A percentile compares a stretch with the other conserved stretches of the same genome.
These are phyloP conservation scores for Somion occarium DNA, from an alignment of 1,284 basidiomycete genomes.

Conservation along the genomic window DNA sequence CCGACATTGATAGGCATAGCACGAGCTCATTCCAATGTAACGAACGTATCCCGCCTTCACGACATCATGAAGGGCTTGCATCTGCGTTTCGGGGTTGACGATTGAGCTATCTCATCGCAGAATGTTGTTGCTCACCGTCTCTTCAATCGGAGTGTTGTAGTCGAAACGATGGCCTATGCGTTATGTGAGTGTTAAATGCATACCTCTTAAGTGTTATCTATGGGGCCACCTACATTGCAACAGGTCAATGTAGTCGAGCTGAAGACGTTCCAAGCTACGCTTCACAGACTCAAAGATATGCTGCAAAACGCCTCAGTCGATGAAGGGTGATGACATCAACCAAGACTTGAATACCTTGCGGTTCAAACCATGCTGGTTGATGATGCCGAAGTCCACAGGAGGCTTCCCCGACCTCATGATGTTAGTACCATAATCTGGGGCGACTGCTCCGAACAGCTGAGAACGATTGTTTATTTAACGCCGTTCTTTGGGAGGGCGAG, in stretches of 20 bases:
- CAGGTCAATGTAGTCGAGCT: constrained; percentile 41
- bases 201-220: not conserved
- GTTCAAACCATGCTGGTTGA: constrained; percentile 35
- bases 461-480: too few species aligned
- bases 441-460: constrained; percentile 12
- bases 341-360: constrained; percentile 29
- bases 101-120: not conserved
- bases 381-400: constrained; percentile 26
- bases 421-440: constrained; percentile 37
- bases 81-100: constrained; percentile 2
- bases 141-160: constrained; percentile 25
- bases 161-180: constrained; percentile 25
- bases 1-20: constrained; percentile 34
- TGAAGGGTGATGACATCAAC: constrained; percentile 12
- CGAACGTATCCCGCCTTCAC: constrained; percentile 27
- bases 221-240: constrained; percentile 25
- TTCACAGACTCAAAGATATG: constrained; percentile 43
- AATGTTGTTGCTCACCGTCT: constrained; percentile 18
- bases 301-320: constrained; percentile 19
- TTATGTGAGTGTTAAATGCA: not conserved
- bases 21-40: constrained; percentile 38
- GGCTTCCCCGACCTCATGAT: constrained; percentile 11
- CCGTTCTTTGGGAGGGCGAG: too few species aligned
- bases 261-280: constrained; percentile 34
- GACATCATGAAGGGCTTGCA: constrained; percentile 18